Evolutionary conservation across 1,284 basidiomycete genomes (phyloP), one percentile per base, ranked within the genome.

Genomic region (Lentinus polychrous): DNA sequence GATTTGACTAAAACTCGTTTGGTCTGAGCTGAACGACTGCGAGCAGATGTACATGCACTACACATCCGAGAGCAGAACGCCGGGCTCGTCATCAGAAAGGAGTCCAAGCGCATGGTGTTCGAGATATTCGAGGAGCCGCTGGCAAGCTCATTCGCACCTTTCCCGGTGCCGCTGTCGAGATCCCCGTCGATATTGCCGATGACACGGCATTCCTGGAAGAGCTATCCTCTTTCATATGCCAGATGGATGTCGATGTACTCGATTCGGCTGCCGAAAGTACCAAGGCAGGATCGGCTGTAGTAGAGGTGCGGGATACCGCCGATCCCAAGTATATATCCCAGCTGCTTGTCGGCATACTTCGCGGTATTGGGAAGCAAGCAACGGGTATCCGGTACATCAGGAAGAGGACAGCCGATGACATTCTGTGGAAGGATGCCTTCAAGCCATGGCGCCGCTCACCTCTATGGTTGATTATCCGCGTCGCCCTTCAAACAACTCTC

Each of bases 401-500:
- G 11, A 77, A 77, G 55, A 64, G 69, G 11, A 66, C 73, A 5
- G 64, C 60, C 10, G 73, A 78, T 49, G 71, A 78, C 22, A 66
- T 76, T n/a, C 47, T 75, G 8, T 74, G 68, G 67, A 32, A 64
- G 5, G 46, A 60, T 31, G 60, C 67, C 0, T 46, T 49, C 23
- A 58, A 61, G 12, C 74, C 74, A 10, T 77, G 75, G 74, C 58
- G 72, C 14, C 62, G 75, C 14, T 71, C 72, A 3, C 60, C 71
- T 14, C 18, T 45, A 12, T 49, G 47, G 73, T 64, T 74, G 3
- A 54, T 74, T 15, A 57, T 75, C 33, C 69, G 72, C 6, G 68
- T 78, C 1, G 64, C 68, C 0, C 50, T 78, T 2, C 76, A 79
- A 48, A 71, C 69, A 0, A 61, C 70, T 0, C 58, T 76, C 5